Percentiles rank a stretch among this genome's conserved stretches.
phyloP scores from a whole-genome alignment of 768 basidiomycete species.

The Lactarius deliciosus region DNA sequence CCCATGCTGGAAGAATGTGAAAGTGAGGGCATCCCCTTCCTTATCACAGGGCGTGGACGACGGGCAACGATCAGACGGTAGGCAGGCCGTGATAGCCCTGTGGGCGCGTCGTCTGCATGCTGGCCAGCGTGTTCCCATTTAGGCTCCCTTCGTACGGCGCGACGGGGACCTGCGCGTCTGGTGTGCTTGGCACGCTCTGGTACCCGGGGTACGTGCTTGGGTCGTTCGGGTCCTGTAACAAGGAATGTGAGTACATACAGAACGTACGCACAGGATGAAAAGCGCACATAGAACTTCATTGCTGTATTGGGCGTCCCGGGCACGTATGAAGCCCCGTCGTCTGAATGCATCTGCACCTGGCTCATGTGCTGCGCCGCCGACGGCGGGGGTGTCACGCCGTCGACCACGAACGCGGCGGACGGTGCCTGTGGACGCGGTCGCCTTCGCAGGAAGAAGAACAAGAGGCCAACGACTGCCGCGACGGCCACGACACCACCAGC shows the following conservation, averaged over 20 bases:
- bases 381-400: background rate
- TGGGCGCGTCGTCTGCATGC: background rate
- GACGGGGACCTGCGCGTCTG: background rate
- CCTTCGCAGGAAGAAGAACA: background rate
- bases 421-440: background rate
- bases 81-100: conserved; percentile 10
- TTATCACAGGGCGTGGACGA: background rate
- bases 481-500: conserved; percentile 8
- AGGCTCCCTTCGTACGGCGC: background rate
- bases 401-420: background rate
- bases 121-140: background rate
- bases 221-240: conserved; percentile 16
- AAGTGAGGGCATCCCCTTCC: background rate
- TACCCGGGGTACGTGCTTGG: conserved; percentile 14
- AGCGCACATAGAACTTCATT: conserved; percentile 19
- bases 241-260: background rate
- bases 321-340: background rate
- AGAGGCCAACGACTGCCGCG: background rate
- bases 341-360: background rate
- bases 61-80: background rate
- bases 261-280: no score
- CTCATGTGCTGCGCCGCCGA: background rate
- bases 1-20: background rate
- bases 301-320: background rate
- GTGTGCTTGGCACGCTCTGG: background rate